A percentile compares a stretch with the other conserved stretches of the same genome.
Conservation (phyloP, 208 protist genomes). For the Trypanosoma theileri region DNA sequence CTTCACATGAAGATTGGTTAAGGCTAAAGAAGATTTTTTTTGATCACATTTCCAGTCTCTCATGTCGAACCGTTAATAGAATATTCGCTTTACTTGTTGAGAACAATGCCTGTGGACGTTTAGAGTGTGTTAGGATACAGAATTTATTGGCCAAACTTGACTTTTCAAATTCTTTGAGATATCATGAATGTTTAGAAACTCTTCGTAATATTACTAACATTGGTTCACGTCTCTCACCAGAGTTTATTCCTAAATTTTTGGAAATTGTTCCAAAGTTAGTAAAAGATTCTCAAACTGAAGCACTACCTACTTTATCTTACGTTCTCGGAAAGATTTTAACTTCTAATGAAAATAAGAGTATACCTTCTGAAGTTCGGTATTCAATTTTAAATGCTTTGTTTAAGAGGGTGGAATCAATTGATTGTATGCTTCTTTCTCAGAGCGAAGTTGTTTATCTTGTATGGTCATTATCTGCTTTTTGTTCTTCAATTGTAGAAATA, state of each 20-base stretch:
- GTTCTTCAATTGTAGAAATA: slow-evolving; percentile 13
- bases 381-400: slow-evolving; percentile 17
- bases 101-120: slow-evolving; percentile 22
- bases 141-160: slow-evolving; percentile 15
- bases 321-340: slow-evolving; percentile 19
- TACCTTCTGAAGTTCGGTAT: slow-evolving; percentile 14
- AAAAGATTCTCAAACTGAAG: slow-evolving; percentile 16
- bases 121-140: slow-evolving; percentile 31
- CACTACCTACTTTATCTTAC: slow-evolving; percentile 24
- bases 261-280: slow-evolving; percentile 22
- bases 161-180: slow-evolving; percentile 19
- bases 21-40: slow-evolving; percentile 29
- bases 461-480: slow-evolving; percentile 26
- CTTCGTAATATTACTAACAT: slow-evolving; percentile 20
- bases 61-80: slow-evolving; percentile 17
- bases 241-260: slow-evolving; percentile 20
- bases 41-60: slow-evolving; percentile 13
- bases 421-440: slow-evolving; percentile 20
- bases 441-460: slow-evolving; percentile 27
- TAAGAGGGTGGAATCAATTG: slow-evolving; percentile 12
- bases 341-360: slow-evolving; percentile 23
- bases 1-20: slow-evolving; percentile 30
- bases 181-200: slow-evolving; percentile 21
- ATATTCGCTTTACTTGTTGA: slow-evolving; percentile 26
- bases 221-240: slow-evolving; percentile 27